These are phyloP conservation scores for Boletus vermiculosoides DNA, from an alignment of 768 basidiomycete species.

Conservation along the genomic window DNA sequence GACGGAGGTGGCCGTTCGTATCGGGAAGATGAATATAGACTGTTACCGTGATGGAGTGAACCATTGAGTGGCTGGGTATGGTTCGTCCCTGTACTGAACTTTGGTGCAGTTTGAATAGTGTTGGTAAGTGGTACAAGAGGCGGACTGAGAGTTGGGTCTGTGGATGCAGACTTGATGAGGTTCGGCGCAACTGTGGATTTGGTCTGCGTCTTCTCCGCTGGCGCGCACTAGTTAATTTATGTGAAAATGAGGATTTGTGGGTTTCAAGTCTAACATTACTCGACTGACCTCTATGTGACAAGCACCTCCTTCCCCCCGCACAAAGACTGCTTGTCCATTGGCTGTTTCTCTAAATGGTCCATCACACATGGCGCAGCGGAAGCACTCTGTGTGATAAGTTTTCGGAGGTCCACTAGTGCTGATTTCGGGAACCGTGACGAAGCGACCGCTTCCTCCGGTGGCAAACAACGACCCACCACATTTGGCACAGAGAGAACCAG, in stretches of 20 bases:
- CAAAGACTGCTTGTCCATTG: slow-evolving; percentile 69
- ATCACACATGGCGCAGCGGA: slow-evolving; percentile 67
- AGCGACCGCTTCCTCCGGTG: slow-evolving; percentile 56
- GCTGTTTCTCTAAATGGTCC: slow-evolving; percentile 59
- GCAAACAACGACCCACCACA: slow-evolving; percentile 61
- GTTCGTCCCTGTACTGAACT: slow-evolving; percentile 1
- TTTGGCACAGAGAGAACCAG: slow-evolving; percentile 54
- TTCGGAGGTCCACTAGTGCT: slow-evolving; percentile 43
- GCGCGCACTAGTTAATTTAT: slow-evolving; percentile 39
- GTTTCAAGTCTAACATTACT: neutral
- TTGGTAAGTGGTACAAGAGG: slow-evolving; percentile 23
- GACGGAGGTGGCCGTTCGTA: slow-evolving; percentile 26
- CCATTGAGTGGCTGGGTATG: slow-evolving; percentile 12
- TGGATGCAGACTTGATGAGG: slow-evolving; percentile 10
- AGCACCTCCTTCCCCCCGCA: slow-evolving; percentile 60
- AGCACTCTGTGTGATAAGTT: slow-evolving; percentile 73
- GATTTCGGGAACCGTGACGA: slow-evolving; percentile 66
- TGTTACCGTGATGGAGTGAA: slow-evolving; percentile 12
- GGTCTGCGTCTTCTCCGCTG: slow-evolving; percentile 32
- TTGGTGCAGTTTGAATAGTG: slow-evolving; percentile 12
- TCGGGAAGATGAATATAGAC: slow-evolving; percentile 30
- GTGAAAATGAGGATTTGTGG: slow-evolving; percentile 7
- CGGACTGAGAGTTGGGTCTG: slow-evolving; percentile 14
- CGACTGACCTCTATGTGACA: slow-evolving; percentile 59
- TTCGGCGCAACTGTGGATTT: slow-evolving; percentile 13